phyloP scores from a whole-genome alignment of 768 basidiomycete genomes.

The Mycena albidolilacea region DNA sequence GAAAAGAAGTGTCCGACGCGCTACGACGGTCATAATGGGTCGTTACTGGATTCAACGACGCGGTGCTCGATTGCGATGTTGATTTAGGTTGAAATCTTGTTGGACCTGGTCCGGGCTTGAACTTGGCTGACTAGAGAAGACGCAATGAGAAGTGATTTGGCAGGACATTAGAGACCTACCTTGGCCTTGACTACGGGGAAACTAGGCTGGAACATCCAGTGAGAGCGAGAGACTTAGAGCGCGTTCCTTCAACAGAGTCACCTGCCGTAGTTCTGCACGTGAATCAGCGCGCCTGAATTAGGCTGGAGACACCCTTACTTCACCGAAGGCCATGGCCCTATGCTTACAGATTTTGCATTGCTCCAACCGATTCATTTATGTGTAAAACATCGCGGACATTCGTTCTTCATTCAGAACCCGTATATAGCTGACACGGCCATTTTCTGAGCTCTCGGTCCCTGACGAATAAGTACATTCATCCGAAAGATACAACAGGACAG shows the following conservation, averaged over 20 bases:
- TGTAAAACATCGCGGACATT: no score
- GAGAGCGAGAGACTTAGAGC: not conserved
- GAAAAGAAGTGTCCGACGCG: not conserved
- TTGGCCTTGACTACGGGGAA: not conserved
- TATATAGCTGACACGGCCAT: no score
- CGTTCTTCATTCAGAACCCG: no score
- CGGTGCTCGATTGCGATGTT: not conserved
- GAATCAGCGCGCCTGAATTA: not conserved
- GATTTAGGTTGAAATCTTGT: not conserved
- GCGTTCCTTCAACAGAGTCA: not conserved
- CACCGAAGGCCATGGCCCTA: not conserved
- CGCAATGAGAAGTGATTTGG: not conserved
- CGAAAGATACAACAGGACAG: no score
- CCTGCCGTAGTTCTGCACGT: not conserved
- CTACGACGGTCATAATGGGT: not conserved
- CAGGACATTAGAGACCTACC: not conserved
- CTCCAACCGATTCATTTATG: no score
- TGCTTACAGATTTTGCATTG: no score
- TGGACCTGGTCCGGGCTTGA: not conserved
- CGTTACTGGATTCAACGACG: not conserved
- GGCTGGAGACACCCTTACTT: no score
- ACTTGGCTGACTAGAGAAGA: not conserved
- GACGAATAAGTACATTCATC: no score
- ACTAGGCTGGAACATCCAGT: not conserved
- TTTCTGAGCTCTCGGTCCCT: no score